Evolutionary conservation across 1,284 basidiomycete genomes (phyloP), one percentile per base, ranked within the genome.

Genomic region (Apiotrichum akiyoshidainum): DNA sequence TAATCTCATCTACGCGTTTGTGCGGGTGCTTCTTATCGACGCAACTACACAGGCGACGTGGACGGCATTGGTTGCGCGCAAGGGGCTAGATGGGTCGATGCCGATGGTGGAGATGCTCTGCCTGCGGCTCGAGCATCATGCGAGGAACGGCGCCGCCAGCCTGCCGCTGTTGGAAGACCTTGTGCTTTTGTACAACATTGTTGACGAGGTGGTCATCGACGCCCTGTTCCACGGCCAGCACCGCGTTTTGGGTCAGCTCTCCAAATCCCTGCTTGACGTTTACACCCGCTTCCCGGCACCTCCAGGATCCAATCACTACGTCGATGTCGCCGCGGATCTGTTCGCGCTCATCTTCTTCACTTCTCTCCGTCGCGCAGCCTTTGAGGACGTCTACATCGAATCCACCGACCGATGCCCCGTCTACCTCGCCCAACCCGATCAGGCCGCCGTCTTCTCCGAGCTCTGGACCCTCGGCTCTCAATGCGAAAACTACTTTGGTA

Each of bases 301-400:
- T 6, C 22, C 34, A 12, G 55, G 49, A 17, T 45, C 16, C 12
- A 21, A 16, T n/a, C 19, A 37, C 34, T 41, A 37, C 12, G 57
- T 60, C 10, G 59, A 60, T 22, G 52, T 60, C 14, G 26, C 47
- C 9, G 59, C 59, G 35, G 59, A 60, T 50, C 22, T 60, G 19
- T 54, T 57, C 48, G 59, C 59, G 4, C 45, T 60, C 47, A 37
- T 54, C 51, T 56, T 60, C 54, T 60, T 57, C 35, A 49, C 55
- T 42, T 34, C 26, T 13, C 52, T 60, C 16, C 55, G 59, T 46
- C 55, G 59, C 17, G 55, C 55, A 16, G 59, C 59, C 3, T 57
- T 60, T 21, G 59, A 60, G 48, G 59, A 60, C 39, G 54, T 60
- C 42, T 60, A 60, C 52, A 47, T 60, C 19, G 59, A 60, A 50